These are phyloP conservation scores for Suhomyces panamericanus DNA, from an alignment of 1,139 yeast species.

Conservation along the genomic window DNA sequence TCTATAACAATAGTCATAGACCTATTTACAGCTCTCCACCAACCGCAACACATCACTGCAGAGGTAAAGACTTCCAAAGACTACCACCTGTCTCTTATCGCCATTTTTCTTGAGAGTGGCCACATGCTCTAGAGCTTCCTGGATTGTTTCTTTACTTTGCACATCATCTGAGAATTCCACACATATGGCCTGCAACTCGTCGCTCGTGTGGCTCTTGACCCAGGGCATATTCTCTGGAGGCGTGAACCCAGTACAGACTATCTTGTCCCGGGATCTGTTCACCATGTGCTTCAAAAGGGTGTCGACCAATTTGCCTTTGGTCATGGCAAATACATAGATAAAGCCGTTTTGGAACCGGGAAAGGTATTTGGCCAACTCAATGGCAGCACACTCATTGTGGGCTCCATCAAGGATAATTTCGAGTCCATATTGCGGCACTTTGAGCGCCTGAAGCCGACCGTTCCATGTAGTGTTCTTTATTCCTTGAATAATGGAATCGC, in stretches of 20 bases:
- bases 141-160: conserved; percentile 11
- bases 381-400: conserved; percentile 84
- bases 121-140: conserved; percentile 24
- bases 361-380: conserved; percentile 51
- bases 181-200: conserved; percentile 37
- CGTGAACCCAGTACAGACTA: conserved; percentile 64
- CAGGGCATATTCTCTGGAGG: conserved; percentile 91
- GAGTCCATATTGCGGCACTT: conserved; percentile 24
- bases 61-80: conserved; percentile 80
- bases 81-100: conserved; percentile 43
- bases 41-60: conserved; percentile 65
- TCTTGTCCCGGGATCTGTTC: conserved; percentile 45
- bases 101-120: conserved; percentile 19
- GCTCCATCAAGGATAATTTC: conserved; percentile 81
- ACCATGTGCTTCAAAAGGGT: conserved; percentile 55
- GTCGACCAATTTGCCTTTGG: conserved; percentile 66
- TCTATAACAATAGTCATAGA: background rate
- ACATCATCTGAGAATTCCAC: conserved; percentile 29
- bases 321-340: conserved; percentile 70
- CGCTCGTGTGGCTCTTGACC: conserved; percentile 56
- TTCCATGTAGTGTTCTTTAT: conserved; percentile 57
- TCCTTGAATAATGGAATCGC: conserved; percentile 45
- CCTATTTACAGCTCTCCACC: conserved; percentile 1
- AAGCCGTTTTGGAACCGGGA: conserved; percentile 35
- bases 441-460: conserved; percentile 56